Evolutionary conservation across 306 rosid species (phyloP), one percentile per base, ranked within the genome.

Genomic region (Lathyrus aphaca): DNA sequence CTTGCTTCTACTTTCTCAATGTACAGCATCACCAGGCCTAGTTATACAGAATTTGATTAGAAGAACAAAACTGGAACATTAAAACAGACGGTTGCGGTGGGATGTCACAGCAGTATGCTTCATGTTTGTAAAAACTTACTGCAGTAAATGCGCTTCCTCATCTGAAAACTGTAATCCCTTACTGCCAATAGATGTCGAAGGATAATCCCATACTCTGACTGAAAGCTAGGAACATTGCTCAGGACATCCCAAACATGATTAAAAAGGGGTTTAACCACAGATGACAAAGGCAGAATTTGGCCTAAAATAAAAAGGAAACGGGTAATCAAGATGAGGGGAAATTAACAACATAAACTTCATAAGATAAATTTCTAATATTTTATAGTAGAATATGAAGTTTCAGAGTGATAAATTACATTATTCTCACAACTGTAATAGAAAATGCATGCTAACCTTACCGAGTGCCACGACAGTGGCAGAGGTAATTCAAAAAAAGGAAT

Each of bases 161-260:
- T 85, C 78, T 90, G 96, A 69, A 90, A 82, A 82, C 95, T 82
- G 82, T 93, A 88, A 71, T 90, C 94, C 64, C 78, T 85, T 66
- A 88, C 80, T 11, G 86, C 72, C 87, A 93, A 72, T 32, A 93
- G 81, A 84, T 84, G 84, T 53, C 96, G 91, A 38, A 93, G 93
- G 66, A 90, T 64, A 71, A 85, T 63, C 64, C 96, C 96, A 70
- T 88, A 93, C 70, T 93, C 98, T 17, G 85, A 87, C 76, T 90
- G 94, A 74, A 88, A 88, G 89, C 88, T 85, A 80, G 90, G 86
- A 69, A 78, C 84, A 67, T 78, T 86, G 81, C 86, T 84, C 85
- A 90, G 75, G 57, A 93, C 90, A 49, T 93, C 96, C 88, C 80
- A 86, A 71, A 87, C 66, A 66, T 93, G 98, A 64, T 77, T 90